Percentiles rank a stretch among this genome's conserved stretches.
Conservation (phyloP, 768 basidiomycete species). For the Russula earlei region DNA sequence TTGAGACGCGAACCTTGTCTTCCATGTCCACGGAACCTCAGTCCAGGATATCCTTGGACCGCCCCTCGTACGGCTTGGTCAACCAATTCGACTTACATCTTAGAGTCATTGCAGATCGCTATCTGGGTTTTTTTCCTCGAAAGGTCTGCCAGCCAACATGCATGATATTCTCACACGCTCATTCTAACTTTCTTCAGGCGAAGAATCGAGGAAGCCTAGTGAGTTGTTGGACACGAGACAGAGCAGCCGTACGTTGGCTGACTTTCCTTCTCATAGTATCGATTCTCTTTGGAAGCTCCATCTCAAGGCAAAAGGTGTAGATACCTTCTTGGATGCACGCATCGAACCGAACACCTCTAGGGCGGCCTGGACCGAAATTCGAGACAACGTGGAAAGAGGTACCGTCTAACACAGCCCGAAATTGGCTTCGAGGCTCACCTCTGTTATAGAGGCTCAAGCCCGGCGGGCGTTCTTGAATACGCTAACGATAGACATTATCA, state of each 20-base stretch:
- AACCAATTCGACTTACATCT: constrained; percentile 68
- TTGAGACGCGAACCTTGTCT: background rate
- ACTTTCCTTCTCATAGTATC: constrained; percentile 36
- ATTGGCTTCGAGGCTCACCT: background rate
- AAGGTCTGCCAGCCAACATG: constrained; percentile 40
- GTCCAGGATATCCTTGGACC: constrained; percentile 11
- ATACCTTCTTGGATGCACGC: constrained; percentile 65
- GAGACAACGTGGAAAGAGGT: constrained; percentile 83
- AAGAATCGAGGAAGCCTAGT: constrained; percentile 83
- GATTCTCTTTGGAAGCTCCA: constrained; percentile 68
- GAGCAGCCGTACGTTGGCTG: background rate
- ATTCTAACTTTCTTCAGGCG: constrained; percentile 37
- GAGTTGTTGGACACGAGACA: constrained; percentile 24
- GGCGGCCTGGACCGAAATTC: constrained; percentile 72
- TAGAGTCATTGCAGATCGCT: constrained; percentile 60
- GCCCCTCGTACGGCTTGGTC: constrained; percentile 36
- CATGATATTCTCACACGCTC: constrained; percentile 11
- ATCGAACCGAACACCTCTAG: constrained; percentile 54
- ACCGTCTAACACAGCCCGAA: background rate
- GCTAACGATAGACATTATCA: constrained; percentile 64
- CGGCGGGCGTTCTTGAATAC: constrained; percentile 71
- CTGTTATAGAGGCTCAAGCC: constrained; percentile 61
- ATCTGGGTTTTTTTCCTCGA: constrained; percentile 81
- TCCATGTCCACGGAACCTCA: constrained; percentile 12
- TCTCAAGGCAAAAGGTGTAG: constrained; percentile 58